These are phyloP conservation scores for Oropetium thomaeum DNA, from an alignment of 176 grass and related monocot species.

Conservation along the genomic window DNA sequence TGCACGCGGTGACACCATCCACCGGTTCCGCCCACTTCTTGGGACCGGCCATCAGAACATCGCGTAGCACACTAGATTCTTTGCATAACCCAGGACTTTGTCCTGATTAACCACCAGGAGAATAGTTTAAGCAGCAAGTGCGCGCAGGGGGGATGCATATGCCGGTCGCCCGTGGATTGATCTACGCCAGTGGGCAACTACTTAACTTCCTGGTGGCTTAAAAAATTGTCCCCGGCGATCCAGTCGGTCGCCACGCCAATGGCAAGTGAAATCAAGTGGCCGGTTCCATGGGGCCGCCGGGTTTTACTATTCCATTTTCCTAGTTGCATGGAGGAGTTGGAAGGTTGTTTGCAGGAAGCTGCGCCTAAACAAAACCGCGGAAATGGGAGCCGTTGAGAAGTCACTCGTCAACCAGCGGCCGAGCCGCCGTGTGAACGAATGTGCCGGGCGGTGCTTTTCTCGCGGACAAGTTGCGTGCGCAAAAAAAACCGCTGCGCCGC, in stretches of 20 bases:
- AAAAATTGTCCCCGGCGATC: background rate
- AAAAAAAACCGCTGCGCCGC: background rate
- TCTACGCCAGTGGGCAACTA: background rate
- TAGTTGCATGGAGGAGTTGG: background rate
- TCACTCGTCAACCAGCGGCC: background rate
- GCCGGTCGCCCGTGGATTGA: background rate
- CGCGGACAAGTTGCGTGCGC: background rate
- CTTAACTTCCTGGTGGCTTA: no score
- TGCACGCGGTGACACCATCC: no score
- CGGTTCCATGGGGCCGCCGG: background rate
- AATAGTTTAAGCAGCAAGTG: background rate
- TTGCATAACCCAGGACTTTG: background rate
- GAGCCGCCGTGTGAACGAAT: background rate
- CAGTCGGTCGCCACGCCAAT: background rate
- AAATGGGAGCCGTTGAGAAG: background rate
- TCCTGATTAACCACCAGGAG: background rate
- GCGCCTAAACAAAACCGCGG: background rate
- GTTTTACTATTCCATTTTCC: background rate
- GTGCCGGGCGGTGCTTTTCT: background rate
- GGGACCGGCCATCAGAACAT: no score
- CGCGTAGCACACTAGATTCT: no score
- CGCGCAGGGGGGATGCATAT: background rate
- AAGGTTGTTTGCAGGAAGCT: background rate
- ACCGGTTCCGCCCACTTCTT: no score
- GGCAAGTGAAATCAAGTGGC: background rate